Conservation (phyloP, 176 grass and related monocot species). For the Eleusine indica region DNA sequence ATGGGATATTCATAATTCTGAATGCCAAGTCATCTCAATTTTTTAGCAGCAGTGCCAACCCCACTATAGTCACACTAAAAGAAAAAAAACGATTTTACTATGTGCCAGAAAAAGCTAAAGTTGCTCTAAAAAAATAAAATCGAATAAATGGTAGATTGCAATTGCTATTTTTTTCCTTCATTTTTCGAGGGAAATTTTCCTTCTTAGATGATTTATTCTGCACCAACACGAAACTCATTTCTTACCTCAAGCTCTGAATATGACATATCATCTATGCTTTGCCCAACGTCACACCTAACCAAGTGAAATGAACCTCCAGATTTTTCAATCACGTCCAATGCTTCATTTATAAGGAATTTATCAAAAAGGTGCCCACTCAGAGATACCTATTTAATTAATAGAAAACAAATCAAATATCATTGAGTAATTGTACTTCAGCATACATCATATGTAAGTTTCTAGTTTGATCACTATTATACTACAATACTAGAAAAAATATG, state of each 20-base stretch:
- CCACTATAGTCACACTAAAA: not conserved
- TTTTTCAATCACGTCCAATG: slow-evolving; percentile 92
- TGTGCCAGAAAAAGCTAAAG: not conserved
- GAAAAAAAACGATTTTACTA: not conserved
- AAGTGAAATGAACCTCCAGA: slow-evolving; percentile 81
- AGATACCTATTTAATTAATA: slow-evolving; percentile 65
- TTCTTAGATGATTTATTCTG: not conserved
- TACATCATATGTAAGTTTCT: not conserved
- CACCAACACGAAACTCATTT: slow-evolving; percentile 26
- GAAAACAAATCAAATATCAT: slow-evolving; percentile 11
- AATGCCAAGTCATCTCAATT: not conserved
- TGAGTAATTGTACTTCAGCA: not conserved
- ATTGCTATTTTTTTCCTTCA: not conserved
- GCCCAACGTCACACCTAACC: slow-evolving; percentile 83
- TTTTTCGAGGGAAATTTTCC: not conserved
- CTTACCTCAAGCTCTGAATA: slow-evolving; percentile 96
- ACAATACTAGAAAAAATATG: slow-evolving; percentile 19
- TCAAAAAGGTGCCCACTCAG: slow-evolving; percentile 95
- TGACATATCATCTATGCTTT: slow-evolving; percentile 77
- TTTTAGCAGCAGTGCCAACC: not conserved
- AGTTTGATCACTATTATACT: slow-evolving; percentile 25
- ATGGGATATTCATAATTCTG: not conserved
- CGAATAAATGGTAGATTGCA: not conserved
- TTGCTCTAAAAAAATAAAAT: not conserved
- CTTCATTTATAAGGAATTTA: slow-evolving; percentile 95